Percentiles rank a stretch among this genome's conserved stretches.
Conservation (phyloP, 768 basidiomycete species). For the Hygrophorus pudorinus region DNA sequence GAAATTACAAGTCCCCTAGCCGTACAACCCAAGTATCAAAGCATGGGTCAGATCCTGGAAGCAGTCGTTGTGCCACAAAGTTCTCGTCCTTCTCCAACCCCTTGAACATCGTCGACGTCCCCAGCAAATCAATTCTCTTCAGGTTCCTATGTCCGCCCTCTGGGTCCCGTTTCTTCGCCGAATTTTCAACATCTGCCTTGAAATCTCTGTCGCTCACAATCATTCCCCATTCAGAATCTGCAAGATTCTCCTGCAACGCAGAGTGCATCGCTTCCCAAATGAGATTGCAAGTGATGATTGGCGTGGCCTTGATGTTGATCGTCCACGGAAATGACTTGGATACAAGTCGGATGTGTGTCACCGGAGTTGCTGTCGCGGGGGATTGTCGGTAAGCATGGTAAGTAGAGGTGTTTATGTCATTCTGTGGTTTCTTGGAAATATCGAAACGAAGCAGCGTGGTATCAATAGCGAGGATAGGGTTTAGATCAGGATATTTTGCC, state of each 20-base stretch:
- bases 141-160: slow-evolving; percentile 25
- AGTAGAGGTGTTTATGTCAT: slow-evolving; percentile 31
- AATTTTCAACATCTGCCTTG: slow-evolving; percentile 35
- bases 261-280: slow-evolving; percentile 46
- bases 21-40: slow-evolving; percentile 54
- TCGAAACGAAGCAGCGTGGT: slow-evolving; percentile 42
- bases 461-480: slow-evolving; percentile 44
- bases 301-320: slow-evolving; percentile 37
- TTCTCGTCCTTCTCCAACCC: slow-evolving; percentile 55
- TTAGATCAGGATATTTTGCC: slow-evolving; percentile 37
- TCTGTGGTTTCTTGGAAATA: slow-evolving; percentile 30
- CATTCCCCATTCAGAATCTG: slow-evolving; percentile 58
- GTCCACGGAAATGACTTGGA: slow-evolving; percentile 59
- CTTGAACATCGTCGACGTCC: slow-evolving; percentile 46
- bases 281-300: slow-evolving; percentile 35
- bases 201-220: slow-evolving; percentile 32
- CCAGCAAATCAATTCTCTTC: slow-evolving; percentile 58
- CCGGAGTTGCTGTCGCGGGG: slow-evolving; percentile 27
- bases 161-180: slow-evolving; percentile 39
- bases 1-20: slow-evolving; percentile 19
- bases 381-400: slow-evolving; percentile 28
- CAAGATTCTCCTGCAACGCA: slow-evolving; percentile 42
- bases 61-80: slow-evolving; percentile 36
- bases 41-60: slow-evolving; percentile 33
- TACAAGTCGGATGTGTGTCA: slow-evolving; percentile 40